Percentiles rank a stretch among this genome's conserved stretches.
Evolutionary conservation across 1,284 basidiomycete genomes (phyloP).

Genomic region (Ustilago trichophora): DNA sequence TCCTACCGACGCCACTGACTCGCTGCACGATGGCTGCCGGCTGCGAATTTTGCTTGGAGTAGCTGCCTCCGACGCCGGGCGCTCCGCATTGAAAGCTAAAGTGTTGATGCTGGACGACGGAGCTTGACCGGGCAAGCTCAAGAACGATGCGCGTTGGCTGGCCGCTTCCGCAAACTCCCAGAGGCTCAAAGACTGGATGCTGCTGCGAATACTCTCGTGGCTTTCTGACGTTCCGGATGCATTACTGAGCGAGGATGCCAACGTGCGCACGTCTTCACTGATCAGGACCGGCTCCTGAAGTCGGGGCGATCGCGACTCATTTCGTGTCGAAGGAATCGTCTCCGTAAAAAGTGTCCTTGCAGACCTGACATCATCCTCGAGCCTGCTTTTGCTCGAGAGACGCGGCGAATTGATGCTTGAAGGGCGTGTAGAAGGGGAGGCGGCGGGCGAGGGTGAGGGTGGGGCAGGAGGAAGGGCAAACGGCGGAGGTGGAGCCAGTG

Average conservation of each 20-base stretch:
- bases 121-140: not conserved
- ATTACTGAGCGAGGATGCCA: not conserved
- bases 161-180: constrained; percentile 10
- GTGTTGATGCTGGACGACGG: not conserved
- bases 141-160: constrained; percentile 3
- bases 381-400: not conserved
- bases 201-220: constrained; percentile 14
- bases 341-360: too few species aligned
- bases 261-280: not conserved
- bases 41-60: not conserved
- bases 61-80: not conserved
- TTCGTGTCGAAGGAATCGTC: too few species aligned
- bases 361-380: too few species aligned
- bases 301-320: too few species aligned
- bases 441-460: not conserved
- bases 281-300: too few species aligned
- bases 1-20: constrained; percentile 1
- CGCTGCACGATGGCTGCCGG: constrained; percentile 7
- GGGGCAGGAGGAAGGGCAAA: constrained; percentile 30
- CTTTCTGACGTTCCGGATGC: constrained; percentile 1
- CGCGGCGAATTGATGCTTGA: not conserved
- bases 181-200: constrained; percentile 5
- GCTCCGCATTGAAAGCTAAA: not conserved
- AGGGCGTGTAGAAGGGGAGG: not conserved
- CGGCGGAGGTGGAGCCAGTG: constrained; percentile 18